Base-by-base conservation (phyloP, 768 basidiomycete species). In the Boletales sp. region DNA sequence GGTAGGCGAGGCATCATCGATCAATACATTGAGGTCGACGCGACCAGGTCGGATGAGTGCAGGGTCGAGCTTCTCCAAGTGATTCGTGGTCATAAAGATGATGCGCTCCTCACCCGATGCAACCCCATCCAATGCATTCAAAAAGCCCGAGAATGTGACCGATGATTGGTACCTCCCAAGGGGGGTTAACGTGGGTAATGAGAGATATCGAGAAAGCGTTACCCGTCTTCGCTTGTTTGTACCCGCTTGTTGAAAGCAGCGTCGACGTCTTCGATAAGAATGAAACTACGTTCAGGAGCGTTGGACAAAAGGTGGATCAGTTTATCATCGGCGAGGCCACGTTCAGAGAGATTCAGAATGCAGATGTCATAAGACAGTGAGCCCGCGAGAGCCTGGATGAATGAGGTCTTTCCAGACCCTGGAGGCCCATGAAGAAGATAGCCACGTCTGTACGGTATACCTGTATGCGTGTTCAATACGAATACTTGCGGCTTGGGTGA, bases 71-170 rank as follows among this genome's bases (percentile, higher is more conserved):
- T 77, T 79, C 52, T 89, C 83, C 47, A 90, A 66, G 60, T 98
- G 97, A 68, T 99, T 99, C n/a, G 97, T 98, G 0, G 97, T 99
- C 86, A 99, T 90, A 72, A 99, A 99, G 32, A 99, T 82, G 64
- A 99, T 86, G n/a, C 97, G 85, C 61, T 97, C 94, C 71, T 97
- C 94, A 37, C 94, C 92, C 11, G 95, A 97, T 5, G 93, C 95
- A 27, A 99, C 95, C 15, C 97, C 97, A 63, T 99, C 97, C 3
- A 99, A 76, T 13, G 94, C 94, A 60, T 99, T 99, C 38, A 99
- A 73, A 64, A 98, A 90, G 24, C 97, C 97, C 8, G 95, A 97
- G 72, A 99, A 98, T 4, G 97, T 98, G 32, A 99, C 87, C 12
- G 89, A 88, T 0, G 93, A 94, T 69, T 94, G 93, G 65, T 92